These are phyloP conservation scores for Nitzschia putrida DNA, from an alignment of 108 stramenopile species.

Conservation along the genomic window DNA sequence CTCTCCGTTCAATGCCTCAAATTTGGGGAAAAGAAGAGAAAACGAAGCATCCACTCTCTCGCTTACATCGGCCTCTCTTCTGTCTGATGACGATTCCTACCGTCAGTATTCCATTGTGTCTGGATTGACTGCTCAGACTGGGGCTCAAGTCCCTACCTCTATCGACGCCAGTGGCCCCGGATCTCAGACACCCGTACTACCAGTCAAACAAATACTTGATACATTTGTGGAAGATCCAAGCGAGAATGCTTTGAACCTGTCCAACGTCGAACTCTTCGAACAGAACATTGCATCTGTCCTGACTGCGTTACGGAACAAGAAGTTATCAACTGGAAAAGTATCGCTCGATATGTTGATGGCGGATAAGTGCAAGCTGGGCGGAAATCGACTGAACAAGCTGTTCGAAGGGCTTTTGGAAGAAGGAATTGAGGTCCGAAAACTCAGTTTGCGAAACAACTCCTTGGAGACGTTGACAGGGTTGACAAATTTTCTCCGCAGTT, in stretches of 20 bases:
- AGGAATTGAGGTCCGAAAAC: not conserved
- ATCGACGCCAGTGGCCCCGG: not conserved
- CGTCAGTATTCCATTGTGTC: not conserved
- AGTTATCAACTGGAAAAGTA: not conserved
- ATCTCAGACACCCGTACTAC: not conserved
- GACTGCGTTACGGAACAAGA: not conserved
- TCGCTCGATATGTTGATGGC: not conserved
- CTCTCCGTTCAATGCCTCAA: conserved; percentile 1
- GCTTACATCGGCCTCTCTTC: not conserved
- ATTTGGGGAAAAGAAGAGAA: not conserved
- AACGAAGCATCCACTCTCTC: not conserved
- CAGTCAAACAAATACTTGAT: conserved; percentile 3
- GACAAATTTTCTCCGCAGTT: not conserved
- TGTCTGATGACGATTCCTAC: conserved; percentile 4
- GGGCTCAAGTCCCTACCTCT: conserved; percentile 4
- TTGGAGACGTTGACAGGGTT: not conserved
- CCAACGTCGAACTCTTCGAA: not conserved
- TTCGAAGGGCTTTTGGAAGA: conserved; percentile 1
- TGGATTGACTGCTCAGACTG: not conserved
- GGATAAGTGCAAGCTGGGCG: conserved; percentile 13
- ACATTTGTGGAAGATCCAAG: not conserved
- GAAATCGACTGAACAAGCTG: not conserved
- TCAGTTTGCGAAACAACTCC: not conserved
- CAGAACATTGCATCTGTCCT: not conserved
- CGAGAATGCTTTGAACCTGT: not conserved